phyloP scores from a whole-genome alignment of 176 grass and related monocot genomes.

The Saccharum officinarum region DNA sequence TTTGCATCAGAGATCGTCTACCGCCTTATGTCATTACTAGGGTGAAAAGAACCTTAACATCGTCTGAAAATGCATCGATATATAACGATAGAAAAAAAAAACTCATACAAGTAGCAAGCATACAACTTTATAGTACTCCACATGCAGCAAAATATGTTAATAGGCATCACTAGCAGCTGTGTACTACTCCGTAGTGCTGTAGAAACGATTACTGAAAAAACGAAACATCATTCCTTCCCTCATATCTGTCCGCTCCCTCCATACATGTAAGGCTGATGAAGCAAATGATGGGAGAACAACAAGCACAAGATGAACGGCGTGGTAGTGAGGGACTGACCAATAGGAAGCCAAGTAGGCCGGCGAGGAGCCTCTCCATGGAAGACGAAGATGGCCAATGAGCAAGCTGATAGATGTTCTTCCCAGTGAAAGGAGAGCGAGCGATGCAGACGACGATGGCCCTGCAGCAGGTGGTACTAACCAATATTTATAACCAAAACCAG shows the following conservation, averaged over 20 bases:
- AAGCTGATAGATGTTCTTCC: not conserved
- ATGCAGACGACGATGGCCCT: conserved; percentile 29
- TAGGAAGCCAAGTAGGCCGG: conserved; percentile 41
- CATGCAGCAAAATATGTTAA: not conserved
- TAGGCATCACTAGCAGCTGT: not conserved
- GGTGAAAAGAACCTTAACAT: not conserved
- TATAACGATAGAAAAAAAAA: not conserved
- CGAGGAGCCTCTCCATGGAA: conserved; percentile 35
- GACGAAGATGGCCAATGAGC: conserved; percentile 18
- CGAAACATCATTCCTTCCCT: not conserved
- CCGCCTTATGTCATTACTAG: not conserved
- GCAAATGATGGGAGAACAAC: not conserved
- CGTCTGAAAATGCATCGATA: not conserved
- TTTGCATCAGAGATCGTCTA: not conserved
- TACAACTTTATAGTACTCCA: not conserved
- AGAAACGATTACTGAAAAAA: not conserved
- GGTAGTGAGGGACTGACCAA: conserved; percentile 48
- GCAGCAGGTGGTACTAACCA: not conserved
- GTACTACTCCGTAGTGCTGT: not conserved
- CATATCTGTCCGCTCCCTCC: not conserved
- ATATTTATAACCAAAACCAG: conserved; percentile 37
- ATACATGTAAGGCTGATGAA: not conserved
- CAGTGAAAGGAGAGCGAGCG: not conserved
- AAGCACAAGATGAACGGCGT: not conserved
- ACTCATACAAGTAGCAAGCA: not conserved